Evolutionary conservation across 495 filamentous ascomycete genomes (phyloP).

Genomic region (Penicillium waksmanii): DNA sequence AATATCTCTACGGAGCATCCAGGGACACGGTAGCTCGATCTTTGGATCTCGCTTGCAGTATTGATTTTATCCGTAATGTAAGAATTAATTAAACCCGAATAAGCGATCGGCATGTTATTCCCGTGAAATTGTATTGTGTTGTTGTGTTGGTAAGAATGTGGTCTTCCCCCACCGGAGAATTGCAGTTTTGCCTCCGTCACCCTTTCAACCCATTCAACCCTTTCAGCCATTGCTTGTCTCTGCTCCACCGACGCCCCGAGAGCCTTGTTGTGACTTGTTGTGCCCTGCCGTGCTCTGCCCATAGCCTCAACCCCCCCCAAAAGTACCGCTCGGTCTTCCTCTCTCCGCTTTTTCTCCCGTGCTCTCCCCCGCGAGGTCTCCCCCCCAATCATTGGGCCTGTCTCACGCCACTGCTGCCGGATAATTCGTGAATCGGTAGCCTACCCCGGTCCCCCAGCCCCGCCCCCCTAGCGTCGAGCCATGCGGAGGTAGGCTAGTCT

Average conservation of each 20-base stretch:
- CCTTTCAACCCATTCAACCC: neutral
- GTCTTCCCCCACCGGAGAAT: neutral
- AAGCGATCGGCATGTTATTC: neutral
- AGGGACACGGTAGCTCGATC: no score
- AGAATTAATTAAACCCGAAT: neutral
- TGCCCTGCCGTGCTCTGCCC: neutral
- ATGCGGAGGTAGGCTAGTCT: constrained; percentile 23
- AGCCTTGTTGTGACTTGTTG: neutral
- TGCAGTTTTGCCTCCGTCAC: neutral
- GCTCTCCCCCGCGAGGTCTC: neutral
- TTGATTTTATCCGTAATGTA: no score
- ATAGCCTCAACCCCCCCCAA: neutral
- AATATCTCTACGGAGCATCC: no score
- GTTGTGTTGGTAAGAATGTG: neutral
- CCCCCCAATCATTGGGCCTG: constrained; percentile 17
- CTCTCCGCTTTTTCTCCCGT: constrained; percentile 17
- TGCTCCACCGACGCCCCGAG: neutral
- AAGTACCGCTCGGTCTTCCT: constrained; percentile 24
- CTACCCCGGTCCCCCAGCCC: constrained; percentile 31
- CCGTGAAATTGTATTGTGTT: neutral
- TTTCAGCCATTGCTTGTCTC: neutral
- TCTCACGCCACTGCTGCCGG: constrained; percentile 28
- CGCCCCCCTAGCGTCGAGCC: constrained; percentile 36
- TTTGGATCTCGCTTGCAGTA: no score
- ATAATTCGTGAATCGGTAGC: constrained; percentile 25